phyloP scores from a whole-genome alignment of 371 early-diverging fungal genomes.

The Phascolomyces articulosus region DNA sequence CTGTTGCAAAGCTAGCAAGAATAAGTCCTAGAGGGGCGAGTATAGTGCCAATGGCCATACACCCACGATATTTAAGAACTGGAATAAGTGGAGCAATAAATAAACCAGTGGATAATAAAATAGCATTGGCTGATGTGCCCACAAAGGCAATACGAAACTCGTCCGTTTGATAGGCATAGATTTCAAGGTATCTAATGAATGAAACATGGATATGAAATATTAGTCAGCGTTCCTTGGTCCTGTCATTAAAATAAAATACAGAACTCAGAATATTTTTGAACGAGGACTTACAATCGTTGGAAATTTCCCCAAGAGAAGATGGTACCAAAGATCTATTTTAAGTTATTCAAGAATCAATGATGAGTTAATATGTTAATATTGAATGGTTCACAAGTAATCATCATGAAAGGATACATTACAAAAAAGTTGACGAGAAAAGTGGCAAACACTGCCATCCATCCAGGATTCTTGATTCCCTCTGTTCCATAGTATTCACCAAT shows the following conservation, averaged over 20 bases:
- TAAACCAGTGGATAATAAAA: constrained; percentile 53
- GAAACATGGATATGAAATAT: background rate
- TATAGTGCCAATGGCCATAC: constrained; percentile 61
- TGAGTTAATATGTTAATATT: too few species aligned
- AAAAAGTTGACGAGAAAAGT: constrained; percentile 62
- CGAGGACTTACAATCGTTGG: constrained; percentile 44
- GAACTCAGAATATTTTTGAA: background rate
- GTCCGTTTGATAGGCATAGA: constrained; percentile 32
- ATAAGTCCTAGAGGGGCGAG: constrained; percentile 58
- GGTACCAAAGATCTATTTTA: constrained; percentile 42
- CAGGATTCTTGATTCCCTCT: constrained; percentile 44
- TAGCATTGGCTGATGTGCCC: constrained; percentile 52
- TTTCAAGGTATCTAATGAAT: constrained; percentile 32
- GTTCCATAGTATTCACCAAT: constrained; percentile 27
- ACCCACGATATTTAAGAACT: constrained; percentile 56
- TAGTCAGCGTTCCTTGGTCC: too few species aligned
- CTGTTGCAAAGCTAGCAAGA: constrained; percentile 56
- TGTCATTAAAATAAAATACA: background rate
- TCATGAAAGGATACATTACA: too few species aligned
- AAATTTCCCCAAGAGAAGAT: constrained; percentile 61
- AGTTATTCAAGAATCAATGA: background rate
- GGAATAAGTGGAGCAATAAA: constrained; percentile 67
- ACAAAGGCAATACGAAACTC: constrained; percentile 55
- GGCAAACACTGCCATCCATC: constrained; percentile 51
- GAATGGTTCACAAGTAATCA: too few species aligned